Base-by-base conservation (phyloP, 2,329 filamentous ascomycete species). In the Blumeriella jaapii region DNA sequence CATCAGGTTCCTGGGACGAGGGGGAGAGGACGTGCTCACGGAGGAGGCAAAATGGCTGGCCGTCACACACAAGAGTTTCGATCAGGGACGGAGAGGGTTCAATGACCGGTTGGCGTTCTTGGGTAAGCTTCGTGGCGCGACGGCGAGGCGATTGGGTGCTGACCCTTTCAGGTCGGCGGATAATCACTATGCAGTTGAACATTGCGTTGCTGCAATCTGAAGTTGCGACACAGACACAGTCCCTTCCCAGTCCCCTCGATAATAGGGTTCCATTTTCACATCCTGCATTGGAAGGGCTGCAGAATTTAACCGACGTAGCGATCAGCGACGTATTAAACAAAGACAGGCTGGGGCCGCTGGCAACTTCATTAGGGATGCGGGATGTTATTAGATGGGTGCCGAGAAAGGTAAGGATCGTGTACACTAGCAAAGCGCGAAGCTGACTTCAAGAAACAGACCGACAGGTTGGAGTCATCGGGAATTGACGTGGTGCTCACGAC, bases 21-120 rank as follows among this genome's bases (percentile, higher is more conserved):
- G 71, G 29, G 83, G 82, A 38, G 73, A 82, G 48, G 72, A 70
- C 49, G 58, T 91, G 57, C 67, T 98, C 39, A 78, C 81, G 2
- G 87, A 95, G 11, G 89, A 98, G 62, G 68, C 91, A 43, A 96
- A 95, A 64, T 98, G 91, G 91, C 65, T 96, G 53, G 87, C 87
- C 18, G 74, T 98, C 37, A 98, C 91, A 47, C 91, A 96, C 61
- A 96, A 96, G 72, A 95, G 86, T 61, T 96, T 94, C 55, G 89
- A 98, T 57, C 86, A 96, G 55, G 91, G 87, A 34, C 70, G 85
- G 54, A 78, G 87, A 66, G 89, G 89, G 1, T 94, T 89, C 63
- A 98, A 98, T 58, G 89, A 95, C 54, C 74, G 84, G 44, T 65
- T 98, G 59, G 83, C 86, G n/a, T 86, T 83, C 54, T 65, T 93